Percentiles rank a stretch among this genome's conserved stretches.
phyloP scores from a whole-genome alignment of 208 protist genomes.

The Novymonas esmeraldas region DNA sequence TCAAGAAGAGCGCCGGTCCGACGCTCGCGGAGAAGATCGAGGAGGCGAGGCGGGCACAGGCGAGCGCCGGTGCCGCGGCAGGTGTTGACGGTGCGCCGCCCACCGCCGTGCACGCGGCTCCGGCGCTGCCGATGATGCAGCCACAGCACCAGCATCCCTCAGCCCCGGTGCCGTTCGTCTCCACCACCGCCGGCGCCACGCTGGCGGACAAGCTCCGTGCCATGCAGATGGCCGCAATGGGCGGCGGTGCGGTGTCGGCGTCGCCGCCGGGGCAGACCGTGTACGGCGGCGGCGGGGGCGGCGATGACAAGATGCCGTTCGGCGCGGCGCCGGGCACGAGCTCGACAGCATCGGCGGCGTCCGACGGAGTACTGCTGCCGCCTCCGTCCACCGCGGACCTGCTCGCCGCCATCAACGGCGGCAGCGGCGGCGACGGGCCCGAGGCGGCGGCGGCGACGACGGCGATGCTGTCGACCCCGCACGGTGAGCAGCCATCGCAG shows the following conservation, averaged over 20 bases:
- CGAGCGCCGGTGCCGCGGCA: neutral
- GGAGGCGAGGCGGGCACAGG: conserved; percentile 23
- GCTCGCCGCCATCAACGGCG: conserved; percentile 30
- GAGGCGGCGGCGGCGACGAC: neutral
- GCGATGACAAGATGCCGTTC: neutral
- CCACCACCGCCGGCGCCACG: conserved; percentile 33
- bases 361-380: conserved; percentile 9
- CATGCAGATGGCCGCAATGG: conserved; percentile 46
- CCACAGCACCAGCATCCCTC: too few relatives aligned
- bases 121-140: neutral
- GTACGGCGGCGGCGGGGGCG: neutral
- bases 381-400: conserved; percentile 21
- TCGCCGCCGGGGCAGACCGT: too few relatives aligned
- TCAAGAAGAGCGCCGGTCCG: conserved; percentile 39
- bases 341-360: neutral
- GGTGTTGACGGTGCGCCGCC: neutral
- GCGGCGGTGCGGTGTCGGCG: neutral
- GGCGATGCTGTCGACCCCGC: neutral
- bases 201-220: conserved; percentile 70
- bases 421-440: neutral
- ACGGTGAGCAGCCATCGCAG: neutral
- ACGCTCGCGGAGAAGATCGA: conserved; percentile 33
- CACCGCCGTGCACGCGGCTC: neutral
- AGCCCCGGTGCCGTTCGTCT: conserved; percentile 31
- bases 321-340: neutral